Evolutionary conservation across 2,329 filamentous ascomycete species (phyloP).

Genomic region (Diaporthe batatas): DNA sequence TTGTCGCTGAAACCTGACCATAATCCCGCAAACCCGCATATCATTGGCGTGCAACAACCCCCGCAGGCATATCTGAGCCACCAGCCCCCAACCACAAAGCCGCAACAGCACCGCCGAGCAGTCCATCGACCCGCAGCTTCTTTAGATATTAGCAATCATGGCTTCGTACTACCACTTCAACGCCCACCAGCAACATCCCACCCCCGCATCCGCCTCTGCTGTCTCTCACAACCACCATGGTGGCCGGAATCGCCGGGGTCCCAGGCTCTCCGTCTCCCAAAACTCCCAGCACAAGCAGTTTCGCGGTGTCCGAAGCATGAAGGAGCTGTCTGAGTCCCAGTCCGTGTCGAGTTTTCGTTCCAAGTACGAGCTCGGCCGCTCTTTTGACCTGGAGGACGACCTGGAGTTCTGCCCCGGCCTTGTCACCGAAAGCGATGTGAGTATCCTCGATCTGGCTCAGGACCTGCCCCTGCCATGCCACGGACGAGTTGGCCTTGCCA

Average conservation of each 20-base stretch:
- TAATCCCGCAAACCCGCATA: conserved; percentile 40
- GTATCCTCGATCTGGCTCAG: conserved; percentile 52
- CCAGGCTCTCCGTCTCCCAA: conserved; percentile 83
- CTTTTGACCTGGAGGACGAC: conserved; percentile 96
- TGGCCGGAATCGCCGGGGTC: conserved; percentile 86
- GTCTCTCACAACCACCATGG: conserved; percentile 83
- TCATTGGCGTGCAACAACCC: conserved; percentile 22
- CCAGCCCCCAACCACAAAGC: conserved; percentile 23
- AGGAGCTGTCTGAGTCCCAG: conserved; percentile 85
- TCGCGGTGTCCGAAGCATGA: conserved; percentile 85
- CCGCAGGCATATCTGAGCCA: conserved; percentile 13
- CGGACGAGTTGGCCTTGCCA: neutral
- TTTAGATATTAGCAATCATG: conserved; percentile 55
- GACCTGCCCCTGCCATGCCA: neutral
- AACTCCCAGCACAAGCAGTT: conserved; percentile 85
- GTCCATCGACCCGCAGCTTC: neutral
- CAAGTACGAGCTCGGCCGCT: conserved; percentile 90
- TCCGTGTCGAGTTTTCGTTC: conserved; percentile 83
- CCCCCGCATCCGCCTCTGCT: conserved; percentile 65
- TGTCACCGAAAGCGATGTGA: conserved; percentile 93
- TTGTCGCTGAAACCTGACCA: conserved; percentile 14
- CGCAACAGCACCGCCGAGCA: neutral
- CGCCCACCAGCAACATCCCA: conserved; percentile 69
- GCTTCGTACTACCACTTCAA: conserved; percentile 75
- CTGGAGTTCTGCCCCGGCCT: conserved; percentile 95